Conservation (phyloP, 495 filamentous ascomycete genomes). For the Aspergillus sclerotiicarbonarius region DNA sequence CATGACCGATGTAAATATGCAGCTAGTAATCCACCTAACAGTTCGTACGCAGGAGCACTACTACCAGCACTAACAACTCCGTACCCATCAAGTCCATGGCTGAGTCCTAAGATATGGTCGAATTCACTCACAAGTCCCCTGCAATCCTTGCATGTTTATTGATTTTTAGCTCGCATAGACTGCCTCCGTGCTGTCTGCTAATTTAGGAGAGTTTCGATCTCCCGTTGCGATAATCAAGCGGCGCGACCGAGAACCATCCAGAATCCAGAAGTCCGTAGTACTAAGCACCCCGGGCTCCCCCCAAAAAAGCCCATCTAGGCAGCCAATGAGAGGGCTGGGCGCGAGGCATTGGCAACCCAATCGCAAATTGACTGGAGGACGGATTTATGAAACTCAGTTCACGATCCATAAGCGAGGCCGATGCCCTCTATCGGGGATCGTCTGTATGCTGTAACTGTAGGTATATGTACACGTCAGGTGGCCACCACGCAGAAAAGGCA, state of each 20-base stretch:
- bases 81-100: neutral
- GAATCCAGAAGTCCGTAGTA: no score
- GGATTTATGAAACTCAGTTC: no score
- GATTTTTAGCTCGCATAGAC: neutral
- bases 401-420: no score
- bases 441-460: neutral
- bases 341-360: no score
- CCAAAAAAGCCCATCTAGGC: no score
- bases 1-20: neutral
- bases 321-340: no score
- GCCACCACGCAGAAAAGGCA: neutral
- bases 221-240: neutral
- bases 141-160: neutral
- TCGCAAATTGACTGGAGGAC: no score
- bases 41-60: neutral
- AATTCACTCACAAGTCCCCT: neutral
- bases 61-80: neutral
- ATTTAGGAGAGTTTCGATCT: conserved; percentile 1
- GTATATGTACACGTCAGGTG: neutral
- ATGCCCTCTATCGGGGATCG: no score
- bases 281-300: no score
- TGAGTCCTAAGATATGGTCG: neutral
- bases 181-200: neutral
- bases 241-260: neutral
- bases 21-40: neutral